These are phyloP conservation scores for Thelonectria blattea DNA, from an alignment of 2,329 filamentous ascomycete genomes.

Conservation along the genomic window DNA sequence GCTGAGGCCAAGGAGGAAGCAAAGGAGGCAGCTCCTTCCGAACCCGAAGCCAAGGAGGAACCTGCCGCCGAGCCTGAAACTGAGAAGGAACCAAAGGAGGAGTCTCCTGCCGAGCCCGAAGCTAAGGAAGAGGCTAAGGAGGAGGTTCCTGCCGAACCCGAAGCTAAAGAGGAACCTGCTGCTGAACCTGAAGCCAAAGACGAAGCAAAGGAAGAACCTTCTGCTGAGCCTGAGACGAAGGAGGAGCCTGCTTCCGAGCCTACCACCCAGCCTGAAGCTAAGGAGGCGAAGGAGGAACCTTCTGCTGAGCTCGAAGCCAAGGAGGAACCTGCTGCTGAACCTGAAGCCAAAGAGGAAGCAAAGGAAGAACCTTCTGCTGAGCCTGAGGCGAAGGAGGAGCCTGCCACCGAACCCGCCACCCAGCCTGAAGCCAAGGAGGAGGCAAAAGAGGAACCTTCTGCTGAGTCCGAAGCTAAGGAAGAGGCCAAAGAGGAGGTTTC, in stretches of 20 bases:
- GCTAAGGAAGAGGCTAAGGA: not conserved
- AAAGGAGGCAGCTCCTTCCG: not conserved
- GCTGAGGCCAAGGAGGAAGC: not conserved
- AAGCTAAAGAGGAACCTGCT: not conserved
- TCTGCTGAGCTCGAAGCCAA: not conserved
- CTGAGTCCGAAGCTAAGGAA: constrained; percentile 2
- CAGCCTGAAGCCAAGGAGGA: constrained; percentile 1
- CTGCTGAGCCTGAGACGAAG: constrained; percentile 1
- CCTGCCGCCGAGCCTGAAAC: constrained; percentile 1
- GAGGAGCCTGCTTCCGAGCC: not conserved
- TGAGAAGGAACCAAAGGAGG: not conserved
- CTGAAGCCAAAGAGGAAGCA: not conserved
- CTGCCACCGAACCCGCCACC: not conserved
- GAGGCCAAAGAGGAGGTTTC: not conserved
- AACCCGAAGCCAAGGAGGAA: constrained; percentile 3
- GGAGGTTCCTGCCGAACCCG: not conserved
- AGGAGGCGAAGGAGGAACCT: not conserved
- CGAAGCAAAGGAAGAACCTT: not conserved
- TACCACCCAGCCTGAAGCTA: too few species aligned
- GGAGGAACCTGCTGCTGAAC: not conserved
- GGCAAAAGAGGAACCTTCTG: not conserved
- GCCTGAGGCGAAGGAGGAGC: not conserved
- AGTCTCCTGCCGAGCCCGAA: not conserved
- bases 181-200: constrained; percentile 4
- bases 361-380: not conserved